Conservation (phyloP, 192 early-diverging fungal species). For the Thamnidium elegans region DNA sequence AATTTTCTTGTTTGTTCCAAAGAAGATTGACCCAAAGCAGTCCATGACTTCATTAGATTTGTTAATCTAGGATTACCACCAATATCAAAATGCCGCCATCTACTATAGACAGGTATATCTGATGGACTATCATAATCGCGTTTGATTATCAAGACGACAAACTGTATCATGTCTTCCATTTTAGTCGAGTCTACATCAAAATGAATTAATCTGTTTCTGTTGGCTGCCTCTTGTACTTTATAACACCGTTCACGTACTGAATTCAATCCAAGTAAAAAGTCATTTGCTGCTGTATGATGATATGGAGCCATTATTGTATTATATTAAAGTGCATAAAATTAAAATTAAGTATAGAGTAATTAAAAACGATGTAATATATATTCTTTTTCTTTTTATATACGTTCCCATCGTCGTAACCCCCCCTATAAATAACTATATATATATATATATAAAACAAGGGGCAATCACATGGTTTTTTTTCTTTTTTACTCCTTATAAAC, state of each 20-base stretch:
- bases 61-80: constrained; percentile 46
- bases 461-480: too few species aligned
- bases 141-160: constrained; percentile 47
- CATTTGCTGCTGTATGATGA: neutral
- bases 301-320: too few species aligned
- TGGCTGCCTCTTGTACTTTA: constrained; percentile 56
- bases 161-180: constrained; percentile 65
- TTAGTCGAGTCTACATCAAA: constrained; percentile 70
- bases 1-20: constrained; percentile 67
- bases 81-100: constrained; percentile 85
- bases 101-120: constrained; percentile 79
- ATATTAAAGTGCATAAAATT: too few species aligned
- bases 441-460: too few species aligned
- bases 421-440: too few species aligned
- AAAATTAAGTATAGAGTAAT: too few species aligned
- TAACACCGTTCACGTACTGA: constrained; percentile 74
- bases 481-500: too few species aligned
- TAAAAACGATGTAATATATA: too few species aligned
- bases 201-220: constrained; percentile 58
- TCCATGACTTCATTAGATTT: constrained; percentile 50
- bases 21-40: constrained; percentile 33
- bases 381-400: too few species aligned
- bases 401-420: too few species aligned
- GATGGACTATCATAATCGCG: constrained; percentile 53
- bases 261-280: constrained; percentile 59